Evolutionary conservation across 1,284 basidiomycete genomes (phyloP), one percentile per base, ranked within the genome.

Genomic region (Spongiforma sp.): DNA sequence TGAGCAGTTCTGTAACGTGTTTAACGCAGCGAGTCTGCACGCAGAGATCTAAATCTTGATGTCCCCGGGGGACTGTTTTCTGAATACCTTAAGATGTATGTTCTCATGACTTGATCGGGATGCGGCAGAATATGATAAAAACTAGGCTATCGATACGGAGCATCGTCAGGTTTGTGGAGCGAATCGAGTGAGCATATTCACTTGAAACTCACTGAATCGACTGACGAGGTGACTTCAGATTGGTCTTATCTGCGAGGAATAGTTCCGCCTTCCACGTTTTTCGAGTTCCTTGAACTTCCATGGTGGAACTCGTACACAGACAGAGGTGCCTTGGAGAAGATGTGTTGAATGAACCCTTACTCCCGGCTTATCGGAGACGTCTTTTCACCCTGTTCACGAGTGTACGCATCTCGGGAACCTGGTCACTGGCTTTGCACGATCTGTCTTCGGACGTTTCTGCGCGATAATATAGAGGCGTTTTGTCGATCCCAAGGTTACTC

Each of bases 231-330:
- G 32, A 19, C 10, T 6, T 21, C 33, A 69, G n/a, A 64, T 26
- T 70, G 66, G 68, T 61, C 61, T 28, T 69, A 67, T 59, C 36
- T 69, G 24, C 70, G 69, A 5, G 62, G 68, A 10, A 19, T 62
- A 36, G 17, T 54, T n/a, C 57, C 68, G 4, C 69, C 67, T 48
- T 67, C 69, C 6, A 26, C 36, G n/a, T 37, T 69, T 56, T 66
- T 67, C 60, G 24, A 30, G 17, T 64, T 53, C 24, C 57, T 69
- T 10, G 60, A 59, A 26, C 56, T 69, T 24, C 59, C 61, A 34
- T 69, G 69, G 68, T 68, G 69, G 68, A 60, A 52, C 15, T 21
- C 65, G 30, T 67, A 57, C 48, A 56, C 28, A 4, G 56, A 64
- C 19, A 28, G 60, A 9, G 57, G 61, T 39, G 4, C 30, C 17